Base-by-base conservation (phyloP, 345 rosid genomes). In the Excoecaria agallocha region DNA sequence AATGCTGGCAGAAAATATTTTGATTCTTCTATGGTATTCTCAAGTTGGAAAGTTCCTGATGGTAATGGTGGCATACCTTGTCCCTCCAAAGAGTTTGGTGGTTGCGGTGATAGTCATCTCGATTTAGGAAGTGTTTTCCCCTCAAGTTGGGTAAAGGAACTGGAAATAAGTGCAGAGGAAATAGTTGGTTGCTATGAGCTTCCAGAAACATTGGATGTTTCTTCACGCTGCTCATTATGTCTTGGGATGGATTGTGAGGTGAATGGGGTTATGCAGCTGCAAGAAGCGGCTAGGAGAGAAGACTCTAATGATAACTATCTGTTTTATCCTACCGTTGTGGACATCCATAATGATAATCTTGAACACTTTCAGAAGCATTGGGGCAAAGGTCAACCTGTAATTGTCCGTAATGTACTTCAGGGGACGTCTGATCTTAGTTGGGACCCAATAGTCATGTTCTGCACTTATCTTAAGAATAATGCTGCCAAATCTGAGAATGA, bases 311-410 rank as follows among this genome's bases (percentile, higher is more conserved):
- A 91, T 73, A 95, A 91, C 84, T 85, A 85, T 64, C 74, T 95
- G 30, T 93, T 85, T 83, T 84, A 81, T 81, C 97, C 97, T 13
- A 78, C 83, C 46, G 65, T 77, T 46, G 12, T 60, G 66, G 93
- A 90, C 65, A 78, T 88, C 83, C 84, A 78, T 58, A 79, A 77
- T 68, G 94, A 89, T 82, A 95, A 85, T 72, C 82, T 91, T 10
- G 98, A 91, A 37, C 99, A 93, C 69, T 95, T 91, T 82, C 99
- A 91, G 87, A 87, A 89, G 81, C 98, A 95, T 69, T 95, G 99
- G 98, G 78, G 90, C 72, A 89, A 86, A 84, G 97, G 94, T 76
- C 97, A 95, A 74, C 98, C 99, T 10, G 93, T 93, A 54, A 83
- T 93, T 69, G 82, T 95, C 74, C 93, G 77, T 70, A 82, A 85